A percentile compares a stretch with the other conserved stretches of the same genome.
These are phyloP conservation scores for Suillus clintonianus DNA, from an alignment of 768 basidiomycete species.

Conservation along the genomic window DNA sequence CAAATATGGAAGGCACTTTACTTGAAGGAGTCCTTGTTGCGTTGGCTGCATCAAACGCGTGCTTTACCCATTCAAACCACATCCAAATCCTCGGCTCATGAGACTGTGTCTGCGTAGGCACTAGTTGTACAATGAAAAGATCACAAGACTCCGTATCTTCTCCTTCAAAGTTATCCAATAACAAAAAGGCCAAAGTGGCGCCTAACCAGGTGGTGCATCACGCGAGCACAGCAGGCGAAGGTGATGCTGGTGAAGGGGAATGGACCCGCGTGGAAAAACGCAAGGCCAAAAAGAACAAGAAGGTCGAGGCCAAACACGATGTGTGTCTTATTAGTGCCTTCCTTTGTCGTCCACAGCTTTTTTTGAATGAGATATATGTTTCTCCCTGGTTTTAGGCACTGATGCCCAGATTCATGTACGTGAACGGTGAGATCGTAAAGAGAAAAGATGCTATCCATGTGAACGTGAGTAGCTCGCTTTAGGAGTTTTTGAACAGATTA, in stretches of 20 bases:
- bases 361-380: constrained; percentile 12
- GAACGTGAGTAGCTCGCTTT: constrained; percentile 52
- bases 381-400: constrained; percentile 13
- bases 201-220: constrained; percentile 3
- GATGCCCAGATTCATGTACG: constrained; percentile 78
- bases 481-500: background rate
- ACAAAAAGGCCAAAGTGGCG: constrained; percentile 44
- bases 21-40: background rate
- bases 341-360: background rate
- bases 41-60: background rate
- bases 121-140: constrained; percentile 31
- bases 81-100: background rate
- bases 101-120: background rate
- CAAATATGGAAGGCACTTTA: background rate
- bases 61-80: background rate
- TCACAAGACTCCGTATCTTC: constrained; percentile 22
- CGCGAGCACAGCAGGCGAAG: constrained; percentile 10
- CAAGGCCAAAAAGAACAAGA: constrained; percentile 69
- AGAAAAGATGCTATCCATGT: constrained; percentile 77
- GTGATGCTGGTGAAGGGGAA: constrained; percentile 36
- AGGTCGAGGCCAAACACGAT: constrained; percentile 55
- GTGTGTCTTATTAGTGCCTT: constrained; percentile 43
- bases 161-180: constrained; percentile 19
- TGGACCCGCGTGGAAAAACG: constrained; percentile 77
- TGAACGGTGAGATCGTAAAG: constrained; percentile 71